These are phyloP conservation scores for grape (Vitis vinifera) DNA, from an alignment of 164 flowering plant species.

Conservation along the genomic window DNA sequence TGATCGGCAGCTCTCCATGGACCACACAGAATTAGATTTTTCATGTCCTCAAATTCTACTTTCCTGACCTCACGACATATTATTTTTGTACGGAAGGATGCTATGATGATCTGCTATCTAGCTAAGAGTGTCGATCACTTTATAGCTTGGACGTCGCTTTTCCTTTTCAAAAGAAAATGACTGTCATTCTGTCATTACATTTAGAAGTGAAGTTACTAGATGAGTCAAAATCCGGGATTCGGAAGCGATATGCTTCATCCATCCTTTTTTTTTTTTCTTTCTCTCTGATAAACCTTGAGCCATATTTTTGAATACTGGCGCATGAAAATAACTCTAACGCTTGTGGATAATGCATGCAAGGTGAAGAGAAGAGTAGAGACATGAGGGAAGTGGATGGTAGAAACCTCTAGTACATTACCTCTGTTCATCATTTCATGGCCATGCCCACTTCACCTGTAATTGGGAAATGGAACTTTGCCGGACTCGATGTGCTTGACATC, in stretches of 20 bases:
- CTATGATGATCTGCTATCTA: not conserved
- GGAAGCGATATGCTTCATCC: too few species aligned
- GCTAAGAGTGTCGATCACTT: not conserved
- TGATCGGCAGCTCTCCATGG: not conserved
- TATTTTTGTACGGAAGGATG: not conserved
- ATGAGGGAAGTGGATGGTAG: not conserved
- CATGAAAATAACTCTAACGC: not conserved
- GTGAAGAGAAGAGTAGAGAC: too few species aligned
- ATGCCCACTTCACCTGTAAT: constrained; percentile 22
- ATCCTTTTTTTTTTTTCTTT: not conserved
- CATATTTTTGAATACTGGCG: too few species aligned
- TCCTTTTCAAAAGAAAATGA: too few species aligned
- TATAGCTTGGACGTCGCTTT: not conserved
- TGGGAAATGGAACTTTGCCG: constrained; percentile 37
- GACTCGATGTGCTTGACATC: constrained; percentile 43
- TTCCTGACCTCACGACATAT: too few species aligned
- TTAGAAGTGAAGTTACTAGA: too few species aligned
- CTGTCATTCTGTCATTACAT: too few species aligned
- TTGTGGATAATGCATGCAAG: constrained; percentile 1
- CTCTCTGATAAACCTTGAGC: not conserved
- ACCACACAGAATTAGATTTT: not conserved
- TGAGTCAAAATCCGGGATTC: too few species aligned
- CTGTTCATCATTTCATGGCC: too few species aligned
- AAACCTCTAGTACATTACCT: constrained; percentile 6
- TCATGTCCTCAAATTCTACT: not conserved